Base-by-base conservation (phyloP, 345 rosid species). In the Acer yangbiense region DNA sequence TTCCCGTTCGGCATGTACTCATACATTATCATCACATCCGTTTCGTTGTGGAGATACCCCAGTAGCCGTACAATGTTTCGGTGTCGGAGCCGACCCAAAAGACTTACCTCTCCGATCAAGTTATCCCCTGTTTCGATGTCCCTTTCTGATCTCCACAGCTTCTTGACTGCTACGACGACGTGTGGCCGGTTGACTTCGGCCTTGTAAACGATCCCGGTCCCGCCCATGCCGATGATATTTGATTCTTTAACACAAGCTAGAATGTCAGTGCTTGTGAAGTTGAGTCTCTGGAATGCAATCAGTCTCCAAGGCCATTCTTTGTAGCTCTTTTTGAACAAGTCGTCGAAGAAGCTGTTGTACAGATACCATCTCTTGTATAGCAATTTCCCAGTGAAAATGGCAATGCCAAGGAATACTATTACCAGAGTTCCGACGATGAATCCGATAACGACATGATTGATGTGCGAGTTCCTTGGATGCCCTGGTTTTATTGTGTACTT, bases 281-380 rank as follows among this genome's bases (percentile, higher is more conserved):
- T 82, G 16, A 91, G 77, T 71, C 95, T 85, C 80, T 94, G 98
- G 87, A 94, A 93, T 41, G 97, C 93, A 29, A 92, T 91, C 3
- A 94, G 84, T 52, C 93, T 85, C 98, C 98, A 94, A 9, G 98
- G 98, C 98, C 98, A 94, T 78, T 93, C 97, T 27, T 81, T 85
- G 35, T 76, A 67, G 74, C 91, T 88, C 72, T 88, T 84, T 76
- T 86, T 86, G 71, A 91, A 89, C 83, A 86, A 83, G 50, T 87
- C 90, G 73, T 82, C 76, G 64, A 91, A 77, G 65, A 84, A 73
- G 69, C 88, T 90, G 79, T 88, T 86, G 75, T 82, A 91, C 62
- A 93, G 70, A 84, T 91, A 88, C 98, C 97, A 91, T 80, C 91
- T 88, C 73, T 74, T 85, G 69, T 93, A 89, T 12, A 90, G 18